Evolutionary conservation across 441 rosid genomes (phyloP).

Genomic region (Pelargonium citronellum): DNA sequence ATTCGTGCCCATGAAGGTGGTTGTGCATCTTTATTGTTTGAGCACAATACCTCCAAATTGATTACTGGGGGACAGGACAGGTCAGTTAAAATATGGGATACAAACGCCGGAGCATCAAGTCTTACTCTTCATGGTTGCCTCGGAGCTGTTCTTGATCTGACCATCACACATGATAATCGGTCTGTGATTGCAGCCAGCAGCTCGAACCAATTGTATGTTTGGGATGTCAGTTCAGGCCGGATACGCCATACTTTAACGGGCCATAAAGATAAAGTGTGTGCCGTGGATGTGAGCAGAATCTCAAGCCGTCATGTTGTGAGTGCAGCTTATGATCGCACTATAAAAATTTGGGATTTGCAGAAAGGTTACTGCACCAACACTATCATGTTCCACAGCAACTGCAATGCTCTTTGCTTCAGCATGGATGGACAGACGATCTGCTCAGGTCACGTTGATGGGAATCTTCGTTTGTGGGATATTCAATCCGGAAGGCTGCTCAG

Average conservation of each 20-base stretch:
- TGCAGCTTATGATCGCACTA: conserved; percentile 86
- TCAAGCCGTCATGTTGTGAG: conserved; percentile 79
- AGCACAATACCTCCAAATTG: conserved; percentile 64
- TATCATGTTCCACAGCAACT: conserved; percentile 72
- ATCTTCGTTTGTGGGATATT: conserved; percentile 85
- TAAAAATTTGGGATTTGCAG: conserved; percentile 86
- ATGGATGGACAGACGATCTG: conserved; percentile 81
- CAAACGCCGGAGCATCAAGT: conserved; percentile 54
- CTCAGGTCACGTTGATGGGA: conserved; percentile 92
- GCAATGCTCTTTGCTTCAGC: conserved; percentile 77
- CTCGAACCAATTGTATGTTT: conserved; percentile 78
- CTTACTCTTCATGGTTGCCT: conserved; percentile 67
- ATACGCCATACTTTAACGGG: conserved; percentile 82
- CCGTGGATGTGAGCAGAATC: conserved; percentile 83
- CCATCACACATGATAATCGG: conserved; percentile 70
- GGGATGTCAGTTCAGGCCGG: conserved; percentile 80
- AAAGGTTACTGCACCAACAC: conserved; percentile 92
- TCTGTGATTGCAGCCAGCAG: conserved; percentile 87
- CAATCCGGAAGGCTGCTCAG: conserved; percentile 73
- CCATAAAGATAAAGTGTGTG: conserved; percentile 79
- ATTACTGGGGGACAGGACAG: conserved; percentile 84
- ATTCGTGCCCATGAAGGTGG: conserved; percentile 91
- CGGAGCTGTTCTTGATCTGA: conserved; percentile 83
- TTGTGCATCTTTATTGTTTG: conserved; percentile 72
- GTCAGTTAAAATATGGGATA: conserved; percentile 83